Evolutionary conservation across 1,284 basidiomycete species (phyloP), one percentile per base, ranked within the genome.

Genomic region (Takashimella koratensis): DNA sequence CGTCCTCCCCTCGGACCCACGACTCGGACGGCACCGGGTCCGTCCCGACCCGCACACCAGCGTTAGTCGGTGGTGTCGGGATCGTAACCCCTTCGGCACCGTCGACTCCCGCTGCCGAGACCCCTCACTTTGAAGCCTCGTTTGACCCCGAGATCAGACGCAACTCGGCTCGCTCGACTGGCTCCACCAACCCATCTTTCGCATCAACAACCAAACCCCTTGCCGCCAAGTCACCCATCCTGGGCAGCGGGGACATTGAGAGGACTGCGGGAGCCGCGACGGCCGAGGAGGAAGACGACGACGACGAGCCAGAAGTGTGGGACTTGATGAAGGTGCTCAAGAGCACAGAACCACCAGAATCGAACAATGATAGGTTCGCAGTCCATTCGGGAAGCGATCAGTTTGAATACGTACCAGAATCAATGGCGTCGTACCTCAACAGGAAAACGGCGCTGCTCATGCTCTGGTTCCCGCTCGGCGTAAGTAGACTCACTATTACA

Each of bases 371-470:
- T 41, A 44, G 56, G 16, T 67, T 67, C 45, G 59, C 54, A 8
- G 47, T 61, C 10, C 54, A 52, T 11, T 55, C 53, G 12, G 56
- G 55, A 20, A 66, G 61, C 21, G 64, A 71, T 21, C 53, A 65
- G 19, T 59, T 63, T 25, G 73, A 74, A 50, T 65, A 72, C 16
- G 67, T 73, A 19, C 67, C 66, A 11, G 76, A 77, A 55, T 70
- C 66, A 11, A 76, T 74, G 67, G 64, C 73, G 6, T 62, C 60
- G 26, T 77, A 76, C 58, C 64, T 77, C 53, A 77, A 77, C 58
- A 58, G 76, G 43, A 77, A 77, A 57, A 75, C 74, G 19, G 67
- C 70, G 8, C 56, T 76, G 22, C 65, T 76, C 48, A 76, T 75
- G 74, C 58, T 76, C 53, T 74, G 73, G 62, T 76, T 75, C 53